Evolutionary conservation across 1,139 yeast species (phyloP), one percentile per base, ranked within the genome.

Genomic region (Tardiomyces blankii): DNA sequence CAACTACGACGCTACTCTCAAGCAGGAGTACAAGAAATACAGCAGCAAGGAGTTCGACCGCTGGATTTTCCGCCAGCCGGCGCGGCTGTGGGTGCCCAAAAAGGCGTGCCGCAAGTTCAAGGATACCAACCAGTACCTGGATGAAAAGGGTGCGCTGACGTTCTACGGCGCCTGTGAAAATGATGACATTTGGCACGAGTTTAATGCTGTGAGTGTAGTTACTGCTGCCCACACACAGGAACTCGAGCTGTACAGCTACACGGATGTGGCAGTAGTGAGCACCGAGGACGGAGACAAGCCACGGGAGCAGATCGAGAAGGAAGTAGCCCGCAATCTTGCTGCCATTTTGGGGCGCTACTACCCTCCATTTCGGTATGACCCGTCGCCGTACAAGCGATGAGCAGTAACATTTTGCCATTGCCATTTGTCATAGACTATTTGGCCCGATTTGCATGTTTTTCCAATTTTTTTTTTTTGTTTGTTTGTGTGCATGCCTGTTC

Each of bases 1-100:
- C 28, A 46, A 42, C 18, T 14, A 18, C 19, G 42, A 40, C 18
- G 56, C 64, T 9, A 65, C 75, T 33, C 62, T 79, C 38, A 55
- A 59, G 28, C 50, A 55, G 16, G 70, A 68, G 54, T 66, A 67
- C 51, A 42, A 46, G 28, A 41, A 40, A 1, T 50, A 39, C 44
- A 38, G 40, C 25, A n/a, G 28, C 9, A 44, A 50, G 11, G n/a
- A 12, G 14, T 51, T 27, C 43, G 35, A 42, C 19, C 7, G 16
- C 14, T 52, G 54, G 55, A 18, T 19, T 88, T 86, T 63, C 49
- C 44, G 48, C 27, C 18, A 30, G 39, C 30, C 32, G 13, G 18
- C 40, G n/a, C 40, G 45, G 7, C 30, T 49, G 13, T 51, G 54
- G 55, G 51, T 44, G 33, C 16, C 13, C 41, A 21, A 44, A 47